Evolutionary conservation across 352 stramenopile genomes (phyloP).

Genomic region (Pilasporangium apinafurcum): DNA sequence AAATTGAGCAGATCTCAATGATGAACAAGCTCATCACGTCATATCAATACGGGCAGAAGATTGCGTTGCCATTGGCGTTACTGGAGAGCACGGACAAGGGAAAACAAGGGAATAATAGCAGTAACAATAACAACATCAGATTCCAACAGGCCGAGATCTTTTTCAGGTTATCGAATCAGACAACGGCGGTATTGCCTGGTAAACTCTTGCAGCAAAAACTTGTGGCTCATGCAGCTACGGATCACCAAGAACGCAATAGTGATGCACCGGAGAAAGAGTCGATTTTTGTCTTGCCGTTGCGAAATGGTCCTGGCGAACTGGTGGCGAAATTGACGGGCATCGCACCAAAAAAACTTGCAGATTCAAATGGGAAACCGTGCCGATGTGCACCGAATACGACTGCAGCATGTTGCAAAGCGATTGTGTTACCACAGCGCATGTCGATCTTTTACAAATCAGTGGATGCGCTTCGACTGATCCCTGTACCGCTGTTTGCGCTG

Average conservation of each 20-base stretch:
- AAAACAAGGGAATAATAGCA: conserved; percentile 1
- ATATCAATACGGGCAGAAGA: conserved; percentile 83
- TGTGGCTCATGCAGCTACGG: conserved; percentile 26
- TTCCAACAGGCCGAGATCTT: conserved; percentile 49
- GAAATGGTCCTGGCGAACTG: conserved; percentile 48
- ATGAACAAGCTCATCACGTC: conserved; percentile 79
- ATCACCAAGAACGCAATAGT: conserved; percentile 3
- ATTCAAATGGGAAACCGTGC: too few relatives aligned
- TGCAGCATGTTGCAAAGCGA: too few relatives aligned
- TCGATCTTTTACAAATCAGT: conserved; percentile 33
- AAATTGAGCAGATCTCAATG: conserved; percentile 79
- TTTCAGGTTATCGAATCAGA: conserved; percentile 61
- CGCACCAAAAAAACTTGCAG: conserved; percentile 35
- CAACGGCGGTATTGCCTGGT: conserved; percentile 38
- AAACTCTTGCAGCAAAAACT: conserved; percentile 53
- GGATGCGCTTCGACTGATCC: conserved; percentile 32
- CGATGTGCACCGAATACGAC: too few relatives aligned
- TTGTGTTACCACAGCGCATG: too few relatives aligned
- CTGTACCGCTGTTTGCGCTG: conserved; percentile 59
- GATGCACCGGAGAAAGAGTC: conserved; percentile 38
- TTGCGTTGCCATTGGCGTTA: conserved; percentile 58
- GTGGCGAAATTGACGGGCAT: conserved; percentile 51
- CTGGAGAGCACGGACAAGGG: conserved; percentile 40
- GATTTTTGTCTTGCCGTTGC: conserved; percentile 52
- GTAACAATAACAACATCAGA: conserved; percentile 11